phyloP scores from a whole-genome alignment of 1,284 basidiomycete species.

The Taiwanofungus camphoratus region DNA sequence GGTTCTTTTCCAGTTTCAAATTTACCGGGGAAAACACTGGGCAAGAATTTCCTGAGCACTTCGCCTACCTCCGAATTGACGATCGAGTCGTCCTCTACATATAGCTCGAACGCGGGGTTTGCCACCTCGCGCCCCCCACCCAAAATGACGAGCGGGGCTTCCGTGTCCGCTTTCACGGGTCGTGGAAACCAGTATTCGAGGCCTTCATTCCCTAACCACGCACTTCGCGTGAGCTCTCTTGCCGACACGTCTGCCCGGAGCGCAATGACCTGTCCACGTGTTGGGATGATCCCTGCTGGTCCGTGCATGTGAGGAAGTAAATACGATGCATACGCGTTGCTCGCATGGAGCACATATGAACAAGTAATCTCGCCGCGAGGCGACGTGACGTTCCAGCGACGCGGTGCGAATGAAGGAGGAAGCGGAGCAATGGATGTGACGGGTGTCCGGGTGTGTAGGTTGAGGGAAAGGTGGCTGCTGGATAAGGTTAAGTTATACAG shows the following conservation, averaged over 20 bases:
- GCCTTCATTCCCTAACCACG: constrained; percentile 36
- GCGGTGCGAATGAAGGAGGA: constrained; percentile 7
- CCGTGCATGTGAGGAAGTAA: constrained; percentile 56
- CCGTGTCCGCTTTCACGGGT: constrained; percentile 32
- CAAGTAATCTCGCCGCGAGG: constrained; percentile 54
- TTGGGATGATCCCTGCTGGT: constrained; percentile 55
- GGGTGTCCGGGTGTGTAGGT: constrained; percentile 66
- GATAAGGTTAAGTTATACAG: constrained; percentile 44
- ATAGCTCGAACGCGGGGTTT: constrained; percentile 40
- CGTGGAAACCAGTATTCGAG: constrained; percentile 82
- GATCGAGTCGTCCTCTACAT: constrained; percentile 56
- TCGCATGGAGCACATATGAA: constrained; percentile 69
- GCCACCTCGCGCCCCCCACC: constrained; percentile 62
- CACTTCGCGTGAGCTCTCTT: constrained; percentile 25
- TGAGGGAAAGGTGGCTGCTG: constrained; percentile 35
- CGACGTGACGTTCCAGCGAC: constrained; percentile 49
- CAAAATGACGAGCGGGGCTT: constrained; percentile 57
- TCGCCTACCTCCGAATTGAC: constrained; percentile 44
- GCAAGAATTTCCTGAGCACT: constrained; percentile 52
- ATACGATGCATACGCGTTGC: constrained; percentile 72
- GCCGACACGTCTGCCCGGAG: constrained; percentile 43
- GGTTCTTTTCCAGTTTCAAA: constrained; percentile 41
- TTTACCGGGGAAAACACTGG: constrained; percentile 49
- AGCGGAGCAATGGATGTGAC: constrained; percentile 41
- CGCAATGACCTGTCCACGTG: constrained; percentile 69